These are phyloP conservation scores for Plantago elongata DNA, from an alignment of 257 asterid species.

Conservation along the genomic window DNA sequence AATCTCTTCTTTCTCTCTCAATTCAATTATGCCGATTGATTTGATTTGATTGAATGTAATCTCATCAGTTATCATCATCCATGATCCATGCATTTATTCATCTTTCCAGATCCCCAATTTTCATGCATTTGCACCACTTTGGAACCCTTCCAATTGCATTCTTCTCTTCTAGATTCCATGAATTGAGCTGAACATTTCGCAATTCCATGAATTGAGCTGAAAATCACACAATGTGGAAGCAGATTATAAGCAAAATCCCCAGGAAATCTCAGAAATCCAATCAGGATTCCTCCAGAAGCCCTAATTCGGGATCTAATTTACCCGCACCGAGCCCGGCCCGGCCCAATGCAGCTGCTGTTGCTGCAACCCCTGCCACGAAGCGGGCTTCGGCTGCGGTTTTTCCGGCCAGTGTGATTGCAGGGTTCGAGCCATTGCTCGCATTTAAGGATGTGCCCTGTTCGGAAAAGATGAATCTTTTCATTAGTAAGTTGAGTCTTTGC, in stretches of 20 bases:
- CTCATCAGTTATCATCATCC: too few species aligned
- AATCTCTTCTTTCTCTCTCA: too few species aligned
- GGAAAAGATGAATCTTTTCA: slow-evolving; percentile 70
- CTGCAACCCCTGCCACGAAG: slow-evolving; percentile 28
- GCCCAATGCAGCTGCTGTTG: too few species aligned
- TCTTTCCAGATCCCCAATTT: slow-evolving; percentile 29
- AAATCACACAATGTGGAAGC: slow-evolving; percentile 54
- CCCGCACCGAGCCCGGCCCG: slow-evolving; percentile 28
- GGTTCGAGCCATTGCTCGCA: slow-evolving; percentile 79
- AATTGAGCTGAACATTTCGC: slow-evolving; percentile 11
- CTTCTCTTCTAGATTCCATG: slow-evolving; percentile 1
- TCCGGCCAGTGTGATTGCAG: slow-evolving; percentile 59
- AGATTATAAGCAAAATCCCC: slow-evolving; percentile 49
- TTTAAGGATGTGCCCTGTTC: slow-evolving; percentile 69
- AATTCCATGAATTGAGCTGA: too few species aligned
- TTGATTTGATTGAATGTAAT: too few species aligned
- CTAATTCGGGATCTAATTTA: slow-evolving; percentile 24
- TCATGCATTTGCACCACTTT: slow-evolving; percentile 16
- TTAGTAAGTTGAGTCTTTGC: slow-evolving; percentile 83
- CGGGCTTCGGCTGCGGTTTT: slow-evolving; percentile 59
- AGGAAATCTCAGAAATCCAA: slow-evolving; percentile 51
- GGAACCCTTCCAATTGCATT: slow-evolving; percentile 9
- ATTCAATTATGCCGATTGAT: too few species aligned
- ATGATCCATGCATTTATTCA: slow-evolving; percentile 11
- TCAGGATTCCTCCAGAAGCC: slow-evolving; percentile 35